phyloP scores from a whole-genome alignment of 331 rosid species.

The Malus hybrid region DNA sequence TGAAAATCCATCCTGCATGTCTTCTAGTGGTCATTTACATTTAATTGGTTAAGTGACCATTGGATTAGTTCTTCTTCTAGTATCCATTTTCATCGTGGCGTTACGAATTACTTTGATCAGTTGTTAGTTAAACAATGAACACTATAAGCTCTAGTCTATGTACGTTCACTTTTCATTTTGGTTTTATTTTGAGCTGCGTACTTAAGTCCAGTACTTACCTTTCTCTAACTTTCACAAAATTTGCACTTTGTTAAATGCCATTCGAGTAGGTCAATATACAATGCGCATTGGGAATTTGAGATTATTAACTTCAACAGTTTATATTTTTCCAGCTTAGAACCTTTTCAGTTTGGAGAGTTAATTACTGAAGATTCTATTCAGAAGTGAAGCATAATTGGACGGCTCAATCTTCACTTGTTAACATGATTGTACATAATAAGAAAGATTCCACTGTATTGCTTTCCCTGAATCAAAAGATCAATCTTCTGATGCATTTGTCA shows the following conservation, averaged over 20 bases:
- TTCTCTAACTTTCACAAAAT: background rate
- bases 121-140: background rate
- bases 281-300: background rate
- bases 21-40: background rate
- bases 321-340: background rate
- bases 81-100: no score
- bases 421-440: background rate
- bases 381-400: background rate
- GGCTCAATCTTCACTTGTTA: background rate
- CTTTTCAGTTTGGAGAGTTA: background rate
- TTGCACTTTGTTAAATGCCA: background rate
- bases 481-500: background rate
- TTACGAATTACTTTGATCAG: background rate
- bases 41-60: background rate
- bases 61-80: no score
- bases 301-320: background rate
- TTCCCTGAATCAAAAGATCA: background rate
- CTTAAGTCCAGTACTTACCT: background rate
- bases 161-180: background rate
- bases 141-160: background rate
- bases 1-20: background rate
- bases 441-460: background rate
- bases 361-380: background rate
- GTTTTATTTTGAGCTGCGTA: background rate
- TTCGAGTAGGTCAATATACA: background rate